phyloP scores from a whole-genome alignment of 179 eudicot genomes.

The Silene noctiflora region DNA sequence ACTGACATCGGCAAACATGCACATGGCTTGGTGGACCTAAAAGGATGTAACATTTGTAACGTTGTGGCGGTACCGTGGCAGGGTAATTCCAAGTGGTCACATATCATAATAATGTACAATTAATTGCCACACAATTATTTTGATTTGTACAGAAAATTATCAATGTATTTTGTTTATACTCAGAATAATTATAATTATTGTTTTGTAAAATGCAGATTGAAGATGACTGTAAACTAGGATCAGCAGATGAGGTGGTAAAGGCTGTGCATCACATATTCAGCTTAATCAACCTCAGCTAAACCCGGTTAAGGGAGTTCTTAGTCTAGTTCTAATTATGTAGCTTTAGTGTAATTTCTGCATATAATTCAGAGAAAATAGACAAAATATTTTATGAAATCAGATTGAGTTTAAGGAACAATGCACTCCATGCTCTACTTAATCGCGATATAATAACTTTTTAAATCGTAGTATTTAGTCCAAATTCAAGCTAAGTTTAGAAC shows the following conservation, averaged over 20 bases:
- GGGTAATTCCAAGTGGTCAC: too few species aligned
- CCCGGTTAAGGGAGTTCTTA: constrained; percentile 4
- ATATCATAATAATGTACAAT: too few species aligned
- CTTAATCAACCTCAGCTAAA: constrained; percentile 29
- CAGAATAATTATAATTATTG: background rate
- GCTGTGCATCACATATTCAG: constrained; percentile 47
- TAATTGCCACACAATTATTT: too few species aligned
- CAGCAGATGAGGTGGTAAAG: constrained; percentile 42
- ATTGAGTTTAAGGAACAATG: constrained; percentile 1
- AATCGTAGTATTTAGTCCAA: too few species aligned
- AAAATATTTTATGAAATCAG: background rate
- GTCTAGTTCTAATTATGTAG: background rate
- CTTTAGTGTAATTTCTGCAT: constrained; percentile 7
- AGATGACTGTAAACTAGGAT: constrained; percentile 41
- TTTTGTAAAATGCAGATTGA: constrained; percentile 37
- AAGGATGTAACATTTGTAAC: too few species aligned
- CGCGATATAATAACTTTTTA: too few species aligned
- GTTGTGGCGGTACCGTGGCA: too few species aligned
- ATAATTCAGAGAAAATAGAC: background rate
- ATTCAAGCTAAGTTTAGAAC: too few species aligned
- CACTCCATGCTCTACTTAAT: background rate
- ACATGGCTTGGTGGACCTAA: too few species aligned
- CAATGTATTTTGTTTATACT: too few species aligned
- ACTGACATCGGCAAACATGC: too few species aligned
- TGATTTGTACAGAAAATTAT: too few species aligned